These are phyloP conservation scores for Ceratobasidium sp. DNA, from an alignment of 1,284 basidiomycete species.

Conservation along the genomic window DNA sequence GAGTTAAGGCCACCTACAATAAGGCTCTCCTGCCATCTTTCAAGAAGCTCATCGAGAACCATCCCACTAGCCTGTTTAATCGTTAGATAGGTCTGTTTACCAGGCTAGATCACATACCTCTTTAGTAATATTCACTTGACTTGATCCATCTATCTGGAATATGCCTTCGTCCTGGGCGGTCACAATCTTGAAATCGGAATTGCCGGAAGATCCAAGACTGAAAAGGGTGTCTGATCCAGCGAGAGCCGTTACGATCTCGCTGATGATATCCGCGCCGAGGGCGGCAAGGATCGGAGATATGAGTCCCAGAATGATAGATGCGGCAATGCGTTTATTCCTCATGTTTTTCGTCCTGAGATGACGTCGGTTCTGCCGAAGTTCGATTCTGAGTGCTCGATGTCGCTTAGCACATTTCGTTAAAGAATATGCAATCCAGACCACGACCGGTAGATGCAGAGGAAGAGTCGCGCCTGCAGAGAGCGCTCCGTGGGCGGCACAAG, in stretches of 20 bases:
- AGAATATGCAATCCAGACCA: constrained; percentile 28
- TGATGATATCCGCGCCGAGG: constrained; percentile 33
- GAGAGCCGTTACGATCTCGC: constrained; percentile 22
- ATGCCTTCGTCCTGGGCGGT: neutral
- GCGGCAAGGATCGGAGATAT: constrained; percentile 22
- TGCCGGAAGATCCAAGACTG: neutral
- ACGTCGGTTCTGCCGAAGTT: neutral
- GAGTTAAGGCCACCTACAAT: neutral
- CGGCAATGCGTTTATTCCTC: constrained; percentile 10
- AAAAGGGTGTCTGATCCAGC: constrained; percentile 17
- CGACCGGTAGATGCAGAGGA: constrained; percentile 27
- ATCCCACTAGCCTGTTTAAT: neutral
- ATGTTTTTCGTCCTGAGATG: constrained; percentile 9
- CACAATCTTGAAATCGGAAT: constrained; percentile 14
- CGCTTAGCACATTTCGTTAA: constrained; percentile 12
- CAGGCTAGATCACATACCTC: neutral
- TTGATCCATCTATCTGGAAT: neutral
- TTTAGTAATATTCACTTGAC: neutral
- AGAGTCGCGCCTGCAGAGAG: constrained; percentile 25
- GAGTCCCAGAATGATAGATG: constrained; percentile 3
- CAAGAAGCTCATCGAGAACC: constrained; percentile 18
- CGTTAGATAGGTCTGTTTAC: neutral
- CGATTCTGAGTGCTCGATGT: constrained; percentile 1
- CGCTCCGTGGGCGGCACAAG: constrained; percentile 33
- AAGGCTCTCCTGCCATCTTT: constrained; percentile 18